phyloP scores from a whole-genome alignment of 1,284 basidiomycete species.

The Stygiomarasmius scandens region DNA sequence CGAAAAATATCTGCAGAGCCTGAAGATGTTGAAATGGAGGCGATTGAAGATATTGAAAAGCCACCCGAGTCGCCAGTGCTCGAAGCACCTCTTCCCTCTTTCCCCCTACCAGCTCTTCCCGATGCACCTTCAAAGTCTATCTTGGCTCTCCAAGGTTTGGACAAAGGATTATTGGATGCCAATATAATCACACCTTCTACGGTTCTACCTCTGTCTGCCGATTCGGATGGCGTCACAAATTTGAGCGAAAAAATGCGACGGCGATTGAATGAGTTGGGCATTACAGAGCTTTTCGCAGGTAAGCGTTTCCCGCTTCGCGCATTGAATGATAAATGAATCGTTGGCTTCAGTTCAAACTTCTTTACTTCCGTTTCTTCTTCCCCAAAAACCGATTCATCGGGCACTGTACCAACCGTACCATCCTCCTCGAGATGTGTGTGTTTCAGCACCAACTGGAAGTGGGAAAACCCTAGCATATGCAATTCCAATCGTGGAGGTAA shows the following conservation, averaged over 20 bases:
- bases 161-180: conserved; percentile 73
- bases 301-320: conserved; percentile 27
- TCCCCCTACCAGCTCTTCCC: conserved; percentile 73
- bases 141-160: conserved; percentile 78
- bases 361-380: conserved; percentile 78
- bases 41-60: conserved; percentile 13
- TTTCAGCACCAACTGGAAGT: conserved; percentile 97
- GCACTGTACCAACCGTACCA: conserved; percentile 74
- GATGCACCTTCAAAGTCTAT: conserved; percentile 70
- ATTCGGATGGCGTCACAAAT: conserved; percentile 15
- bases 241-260: conserved; percentile 65
- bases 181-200: conserved; percentile 67
- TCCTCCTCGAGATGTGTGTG: conserved; percentile 83
- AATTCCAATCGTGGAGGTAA: conserved; percentile 88
- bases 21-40: conserved; percentile 22
- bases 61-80: not conserved
- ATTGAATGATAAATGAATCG: conserved; percentile 7
- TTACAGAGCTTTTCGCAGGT: conserved; percentile 88
- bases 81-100: conserved; percentile 55
- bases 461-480: conserved; percentile 97
- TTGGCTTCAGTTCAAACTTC: conserved; percentile 75
- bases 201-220: conserved; percentile 48
- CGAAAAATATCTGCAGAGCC: conserved; percentile 32
- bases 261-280: conserved; percentile 74
- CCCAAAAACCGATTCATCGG: conserved; percentile 40